Evolutionary conservation across 2,329 filamentous ascomycete genomes (phyloP), one percentile per base, ranked within the genome.

Genomic region (Aspergillus fijiensis): DNA sequence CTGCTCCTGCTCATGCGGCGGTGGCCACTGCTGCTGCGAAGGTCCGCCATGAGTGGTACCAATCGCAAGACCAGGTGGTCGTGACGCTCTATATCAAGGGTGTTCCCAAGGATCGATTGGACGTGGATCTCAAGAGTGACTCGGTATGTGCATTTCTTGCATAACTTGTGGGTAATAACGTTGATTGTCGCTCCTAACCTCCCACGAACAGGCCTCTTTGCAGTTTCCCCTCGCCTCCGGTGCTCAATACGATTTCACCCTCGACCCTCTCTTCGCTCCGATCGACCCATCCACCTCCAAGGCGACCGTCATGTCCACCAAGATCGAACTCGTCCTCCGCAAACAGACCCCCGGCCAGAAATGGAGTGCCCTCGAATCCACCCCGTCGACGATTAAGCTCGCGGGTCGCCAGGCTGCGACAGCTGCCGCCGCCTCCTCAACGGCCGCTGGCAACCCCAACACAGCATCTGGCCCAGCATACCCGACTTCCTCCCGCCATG

Each of bases 401-500:
- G 27, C 67, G 19, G 63, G 70, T 61, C 62, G 67, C 5, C 62
- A 67, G 25, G 47, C 63, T 16, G 61, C 60, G 9, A 51, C 35
- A n/a, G 51, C 67, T 52, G 56, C 71, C 25, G 33, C 67, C 11
- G 49, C 68, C n/a, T 68, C 76, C 31, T 79, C 74, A 0, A 19
- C 5, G 6, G 4, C 16, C 16, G 16, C 12, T 5, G 39, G 14
- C 16, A 16, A 16, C 16, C 14, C 39, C 16, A 5, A 5, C 14
- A 45, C 6, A 16, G 14, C 39, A 19, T 19, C 39, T 4, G 53
- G 27, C n/a, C 90, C 89, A 0, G 77, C 82, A 0, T 97, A 98
- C 72, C 94, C 95, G 1, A 94, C 92, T 0, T 97, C 93, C 0
- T 95, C 94, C 12, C 89, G 87, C 63, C 83, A 79, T 1, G 94